Evolutionary conservation across 1,139 yeast species (phyloP), one percentile per base, ranked within the genome.

Genomic region (Debaryomycetaceae sp.): DNA sequence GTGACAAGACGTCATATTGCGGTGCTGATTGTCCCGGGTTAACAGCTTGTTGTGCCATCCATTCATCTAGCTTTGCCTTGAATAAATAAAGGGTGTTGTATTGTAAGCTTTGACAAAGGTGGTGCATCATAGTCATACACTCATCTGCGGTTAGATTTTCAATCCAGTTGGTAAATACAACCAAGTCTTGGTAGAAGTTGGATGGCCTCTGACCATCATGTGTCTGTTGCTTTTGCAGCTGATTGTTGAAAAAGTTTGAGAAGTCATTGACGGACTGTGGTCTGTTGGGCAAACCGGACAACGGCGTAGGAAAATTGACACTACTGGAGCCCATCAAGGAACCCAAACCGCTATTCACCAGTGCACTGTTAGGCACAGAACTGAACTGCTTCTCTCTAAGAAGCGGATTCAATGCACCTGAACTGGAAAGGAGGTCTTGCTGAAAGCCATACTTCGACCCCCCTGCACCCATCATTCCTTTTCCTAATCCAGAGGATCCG

Each of bases 121-220:
- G 75, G 52, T 84, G 88, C 58, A 83, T 71, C 60, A 82, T 78
- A 30, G 81, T 68, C 47, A 77, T 68, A 53, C 75, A 82, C 54
- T 85, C 87, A 44, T 75, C 78, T 8, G 78, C 72, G 45, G 68
- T 75, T 59, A 85, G 70, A 52, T 70, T 72, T 50, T 76, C 77
- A 54, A 84, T 69, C 90, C 90, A 85, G 52, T 69, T 70, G 51
- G 80, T 75, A 52, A 81, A 75, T 45, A 76, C 73, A 45, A 76
- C 68, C 56, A 85, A 62, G 49, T 74, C 78, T 60, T 58, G 68
- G 52, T 66, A 70, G 49, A 71, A 72, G 53, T 63, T 57, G 46
- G 55, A 35, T 42, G 53, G 45, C 22, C 49, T 55, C 33, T 27
- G 39, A n/a, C 34, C 33, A 8, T 24, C 43, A 44, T 39, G 47